A percentile compares a stretch with the other conserved stretches of the same genome.
phyloP scores from a whole-genome alignment of 2,329 filamentous ascomycete species.

The Dothistroma septosporum region DNA sequence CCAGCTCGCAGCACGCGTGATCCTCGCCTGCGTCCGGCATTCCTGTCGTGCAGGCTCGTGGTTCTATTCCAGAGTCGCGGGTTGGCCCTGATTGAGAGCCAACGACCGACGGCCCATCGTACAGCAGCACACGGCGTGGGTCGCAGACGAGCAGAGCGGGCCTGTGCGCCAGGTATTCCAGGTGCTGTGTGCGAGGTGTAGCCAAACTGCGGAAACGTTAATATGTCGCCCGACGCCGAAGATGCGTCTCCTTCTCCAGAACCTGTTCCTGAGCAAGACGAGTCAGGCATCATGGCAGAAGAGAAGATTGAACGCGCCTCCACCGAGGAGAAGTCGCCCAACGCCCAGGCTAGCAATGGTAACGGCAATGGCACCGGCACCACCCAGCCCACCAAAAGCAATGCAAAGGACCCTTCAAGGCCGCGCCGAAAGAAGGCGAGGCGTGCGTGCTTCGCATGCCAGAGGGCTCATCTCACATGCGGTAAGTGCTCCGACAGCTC shows the following conservation, averaged over 20 bases:
- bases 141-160: constrained; percentile 29
- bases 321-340: constrained; percentile 36
- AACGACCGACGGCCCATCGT: constrained; percentile 13
- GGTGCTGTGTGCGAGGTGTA: constrained; percentile 32
- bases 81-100: constrained; percentile 16
- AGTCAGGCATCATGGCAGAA: constrained; percentile 43
- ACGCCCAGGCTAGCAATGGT: constrained; percentile 31
- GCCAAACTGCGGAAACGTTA: constrained; percentile 35
- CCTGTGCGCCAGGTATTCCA: constrained; percentile 34
- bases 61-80: constrained; percentile 18
- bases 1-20: constrained; percentile 17
- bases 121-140: constrained; percentile 38
- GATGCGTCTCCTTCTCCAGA: constrained; percentile 46
- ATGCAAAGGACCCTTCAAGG: constrained; percentile 82
- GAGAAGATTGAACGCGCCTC: constrained; percentile 38
- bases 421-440: constrained; percentile 93
- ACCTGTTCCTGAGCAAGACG: constrained; percentile 41
- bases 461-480: constrained; percentile 94
- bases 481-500: constrained; percentile 60
- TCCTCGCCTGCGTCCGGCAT: constrained; percentile 11
- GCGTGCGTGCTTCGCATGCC: constrained; percentile 92
- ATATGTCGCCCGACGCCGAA: constrained; percentile 50
- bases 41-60: constrained; percentile 14
- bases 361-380: constrained; percentile 9
- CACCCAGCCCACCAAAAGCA: constrained; percentile 33